phyloP scores from a whole-genome alignment of 1,284 basidiomycete genomes.

The Rhizoctonia solani region DNA sequence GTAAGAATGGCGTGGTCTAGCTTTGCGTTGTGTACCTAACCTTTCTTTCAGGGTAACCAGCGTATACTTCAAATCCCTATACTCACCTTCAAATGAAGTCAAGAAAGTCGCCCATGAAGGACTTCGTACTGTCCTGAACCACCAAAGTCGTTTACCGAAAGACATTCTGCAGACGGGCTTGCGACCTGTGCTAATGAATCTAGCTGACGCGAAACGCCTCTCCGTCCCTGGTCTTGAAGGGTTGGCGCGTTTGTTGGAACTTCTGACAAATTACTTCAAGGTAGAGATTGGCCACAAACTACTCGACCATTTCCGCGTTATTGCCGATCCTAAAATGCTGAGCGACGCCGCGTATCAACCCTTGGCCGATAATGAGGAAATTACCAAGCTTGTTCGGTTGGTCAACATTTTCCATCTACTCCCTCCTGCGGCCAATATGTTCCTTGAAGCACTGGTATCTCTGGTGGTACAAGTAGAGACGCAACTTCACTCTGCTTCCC shows the following conservation, averaged over 20 bases:
- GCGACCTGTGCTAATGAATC: conserved; percentile 96
- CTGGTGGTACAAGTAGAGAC: conserved; percentile 93
- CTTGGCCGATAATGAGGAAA: conserved; percentile 85
- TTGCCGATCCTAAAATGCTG: conserved; percentile 86
- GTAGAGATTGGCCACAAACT: conserved; percentile 99
- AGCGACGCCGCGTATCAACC: conserved; percentile 77
- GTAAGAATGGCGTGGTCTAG: conserved; percentile 50
- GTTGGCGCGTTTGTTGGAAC: conserved; percentile 90
- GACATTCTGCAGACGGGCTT: conserved; percentile 95
- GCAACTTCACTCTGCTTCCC: conserved; percentile 85
- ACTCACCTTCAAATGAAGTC: conserved; percentile 90
- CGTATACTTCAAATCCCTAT: conserved; percentile 98
- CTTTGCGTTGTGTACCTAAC: conserved; percentile 24
- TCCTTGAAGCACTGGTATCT: conserved; percentile 84
- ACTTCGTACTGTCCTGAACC: conserved; percentile 84
- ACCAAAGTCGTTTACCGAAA: conserved; percentile 92
- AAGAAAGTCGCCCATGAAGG: conserved; percentile 97
- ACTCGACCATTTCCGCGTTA: conserved; percentile 90
- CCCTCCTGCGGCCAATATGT: conserved; percentile 90
- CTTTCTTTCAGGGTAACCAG: conserved; percentile 72
- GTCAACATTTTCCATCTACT: conserved; percentile 98
- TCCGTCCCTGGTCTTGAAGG: conserved; percentile 96
- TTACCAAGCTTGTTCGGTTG: conserved; percentile 90
- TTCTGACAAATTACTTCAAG: conserved; percentile 99
- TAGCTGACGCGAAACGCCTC: conserved; percentile 93